phyloP scores from a whole-genome alignment of 306 rosid genomes.

The Carpinus fangiana region DNA sequence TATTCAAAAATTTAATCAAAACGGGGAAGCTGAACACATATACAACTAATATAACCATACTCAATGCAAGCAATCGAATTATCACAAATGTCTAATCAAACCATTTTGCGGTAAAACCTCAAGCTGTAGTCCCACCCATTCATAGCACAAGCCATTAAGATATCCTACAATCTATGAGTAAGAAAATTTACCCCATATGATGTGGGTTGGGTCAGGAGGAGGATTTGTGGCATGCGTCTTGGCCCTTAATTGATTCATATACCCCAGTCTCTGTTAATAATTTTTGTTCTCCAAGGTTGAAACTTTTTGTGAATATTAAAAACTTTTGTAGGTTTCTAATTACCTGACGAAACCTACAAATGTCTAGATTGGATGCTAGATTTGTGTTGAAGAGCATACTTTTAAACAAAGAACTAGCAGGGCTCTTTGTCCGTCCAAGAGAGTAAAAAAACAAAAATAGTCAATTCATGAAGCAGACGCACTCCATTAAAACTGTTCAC shows the following conservation, averaged over 20 bases:
- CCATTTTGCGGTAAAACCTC: background rate
- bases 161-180: background rate
- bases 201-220: background rate
- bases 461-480: background rate
- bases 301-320: background rate
- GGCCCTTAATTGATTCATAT: background rate
- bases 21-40: background rate
- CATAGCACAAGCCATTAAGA: background rate
- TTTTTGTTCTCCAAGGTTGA: background rate
- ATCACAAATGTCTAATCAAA: background rate
- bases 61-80: background rate
- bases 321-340: background rate
- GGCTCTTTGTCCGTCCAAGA: background rate
- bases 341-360: background rate
- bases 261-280: background rate
- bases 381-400: background rate
- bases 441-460: background rate
- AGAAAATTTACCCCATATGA: background rate
- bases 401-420: background rate
- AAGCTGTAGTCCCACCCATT: background rate
- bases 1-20: background rate
- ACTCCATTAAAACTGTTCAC: background rate
- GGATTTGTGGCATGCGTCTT: background rate
- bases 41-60: background rate
- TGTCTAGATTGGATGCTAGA: background rate